Base-by-base conservation (phyloP, 139 green algal species). In the Diplosphaera chodatii region DNA sequence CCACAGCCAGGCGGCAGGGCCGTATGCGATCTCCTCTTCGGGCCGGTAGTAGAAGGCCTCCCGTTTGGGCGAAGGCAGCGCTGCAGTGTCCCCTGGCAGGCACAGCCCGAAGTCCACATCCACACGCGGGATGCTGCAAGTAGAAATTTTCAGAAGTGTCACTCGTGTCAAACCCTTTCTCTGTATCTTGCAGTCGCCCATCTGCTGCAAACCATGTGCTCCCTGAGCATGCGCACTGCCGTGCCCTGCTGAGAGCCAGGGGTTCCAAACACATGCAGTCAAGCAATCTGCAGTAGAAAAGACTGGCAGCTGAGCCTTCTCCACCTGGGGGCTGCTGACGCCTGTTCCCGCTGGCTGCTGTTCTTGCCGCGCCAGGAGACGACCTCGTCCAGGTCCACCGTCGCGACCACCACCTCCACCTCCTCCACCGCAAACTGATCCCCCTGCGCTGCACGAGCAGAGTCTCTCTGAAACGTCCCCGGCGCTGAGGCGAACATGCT, bases 1-100 rank as follows among this genome's bases (percentile, higher is more conserved):
- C 95, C 95, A 99, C 68, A 99, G 85, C 95, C 95, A 99, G 73
- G 86, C 94, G 31, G 92, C 95, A 16, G 95, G 95, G 4, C 95
- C 75, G n/a, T 87, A 81, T 1, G 89, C 92, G 75, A 99, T 97
- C 84, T 99, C 95, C 77, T 98, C 91, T 72, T 96, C 89, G 1
- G 86, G 83, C 1, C 6, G 2, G 33, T 89, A 84, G 59, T 84
- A 80, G 28, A 41, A 40, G 0, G 76, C 68, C 63, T 66, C 41
- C 27, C 68, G 66, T 0, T 71, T 56, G 6, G 34, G 55, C 29
- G 13, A 75, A 32, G 75, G 81, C 65, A 85, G 70, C 10, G 63
- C 74, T 32, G 74, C 73, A 32, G 59, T 23, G 63, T 62, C 28
- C 10, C 29, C 63, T 23, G 41, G 28, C 0, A 68, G 32, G 66